A percentile compares a stretch with the other conserved stretches of the same genome.
These are phyloP conservation scores for Primulina huaijiensis DNA, from an alignment of 257 asterid species.

Conservation along the genomic window DNA sequence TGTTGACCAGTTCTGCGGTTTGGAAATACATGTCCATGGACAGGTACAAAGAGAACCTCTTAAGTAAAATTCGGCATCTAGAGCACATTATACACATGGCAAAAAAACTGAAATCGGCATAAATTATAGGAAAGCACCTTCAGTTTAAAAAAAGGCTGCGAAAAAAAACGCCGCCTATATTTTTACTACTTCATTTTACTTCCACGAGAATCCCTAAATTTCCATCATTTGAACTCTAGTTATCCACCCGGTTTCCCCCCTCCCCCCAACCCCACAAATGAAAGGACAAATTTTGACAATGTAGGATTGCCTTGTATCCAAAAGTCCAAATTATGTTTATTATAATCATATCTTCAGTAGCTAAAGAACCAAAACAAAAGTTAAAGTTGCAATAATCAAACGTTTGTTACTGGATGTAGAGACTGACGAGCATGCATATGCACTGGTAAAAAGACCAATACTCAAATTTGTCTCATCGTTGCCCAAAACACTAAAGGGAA, in stretches of 20 bases:
- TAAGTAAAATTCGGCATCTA: background rate
- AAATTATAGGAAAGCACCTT: background rate
- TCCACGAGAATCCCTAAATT: too few species aligned
- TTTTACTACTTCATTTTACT: background rate
- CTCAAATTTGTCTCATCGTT: background rate
- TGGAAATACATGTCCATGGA: too few species aligned
- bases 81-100: background rate
- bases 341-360: background rate
- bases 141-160: background rate
- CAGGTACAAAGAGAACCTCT: too few species aligned
- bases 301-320: background rate
- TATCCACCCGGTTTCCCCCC: too few species aligned
- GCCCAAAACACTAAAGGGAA: slow-evolving; percentile 2
- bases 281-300: too few species aligned
- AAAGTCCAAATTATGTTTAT: background rate
- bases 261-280: too few species aligned
- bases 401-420: too few species aligned
- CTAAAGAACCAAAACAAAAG: background rate
- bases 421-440: background rate
- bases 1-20: background rate
- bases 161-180: background rate
- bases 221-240: background rate
- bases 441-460: background rate
- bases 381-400: background rate
- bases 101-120: background rate